phyloP scores from a whole-genome alignment of 306 rosid species.

The Arachis stenosperma region DNA sequence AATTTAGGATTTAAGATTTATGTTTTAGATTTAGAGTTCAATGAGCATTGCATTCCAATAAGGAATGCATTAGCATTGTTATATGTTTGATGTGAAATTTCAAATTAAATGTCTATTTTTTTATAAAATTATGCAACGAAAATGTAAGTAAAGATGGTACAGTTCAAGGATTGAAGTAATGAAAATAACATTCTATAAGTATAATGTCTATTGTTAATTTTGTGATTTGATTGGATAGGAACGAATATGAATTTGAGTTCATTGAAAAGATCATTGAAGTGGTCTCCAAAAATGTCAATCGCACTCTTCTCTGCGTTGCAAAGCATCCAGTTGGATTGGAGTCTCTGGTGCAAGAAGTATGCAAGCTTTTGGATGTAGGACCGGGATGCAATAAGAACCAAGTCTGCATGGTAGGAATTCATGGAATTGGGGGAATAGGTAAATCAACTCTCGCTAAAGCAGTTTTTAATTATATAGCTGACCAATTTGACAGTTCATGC shows the following conservation, averaged over 20 bases:
- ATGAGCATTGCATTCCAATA: no score
- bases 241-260: constrained; percentile 16
- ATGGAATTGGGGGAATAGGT: constrained; percentile 36
- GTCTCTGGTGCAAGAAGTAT: not conserved
- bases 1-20: no score
- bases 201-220: no score
- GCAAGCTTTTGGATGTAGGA: not conserved
- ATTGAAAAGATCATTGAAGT: not conserved
- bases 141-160: no score
- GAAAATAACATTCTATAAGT: no score
- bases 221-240: not conserved
- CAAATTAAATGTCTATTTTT: no score
- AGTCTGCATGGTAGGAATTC: constrained; percentile 26
- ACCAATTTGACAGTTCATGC: constrained; percentile 30
- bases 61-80: no score
- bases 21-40: no score
- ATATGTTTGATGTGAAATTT: no score
- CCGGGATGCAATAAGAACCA: not conserved
- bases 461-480: constrained; percentile 18
- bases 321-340: constrained; percentile 39
- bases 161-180: no score
- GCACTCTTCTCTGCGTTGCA: constrained; percentile 13
- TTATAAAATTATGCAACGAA: no score
- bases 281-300: constrained; percentile 1
- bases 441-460: constrained; percentile 39